Evolutionary conservation across 345 rosid genomes (phyloP).

Genomic region (Salix koriyanagi): DNA sequence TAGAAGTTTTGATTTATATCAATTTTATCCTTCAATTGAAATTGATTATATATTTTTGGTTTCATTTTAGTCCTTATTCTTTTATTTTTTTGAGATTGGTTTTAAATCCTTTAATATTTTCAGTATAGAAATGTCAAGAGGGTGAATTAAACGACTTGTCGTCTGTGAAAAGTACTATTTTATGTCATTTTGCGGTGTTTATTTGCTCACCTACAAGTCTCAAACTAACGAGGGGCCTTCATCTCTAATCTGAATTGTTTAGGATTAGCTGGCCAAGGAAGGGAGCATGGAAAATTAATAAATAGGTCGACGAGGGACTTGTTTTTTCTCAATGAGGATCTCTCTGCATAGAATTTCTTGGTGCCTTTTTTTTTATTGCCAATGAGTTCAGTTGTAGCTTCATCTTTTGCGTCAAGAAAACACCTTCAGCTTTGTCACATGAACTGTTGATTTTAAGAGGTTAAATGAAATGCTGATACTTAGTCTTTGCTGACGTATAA

Average conservation of each 20-base stretch:
- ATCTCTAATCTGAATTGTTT: background rate
- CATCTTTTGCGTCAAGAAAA: background rate
- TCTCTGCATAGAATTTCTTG: background rate
- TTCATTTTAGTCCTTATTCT: too few species aligned
- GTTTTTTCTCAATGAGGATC: background rate
- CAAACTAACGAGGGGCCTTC: background rate
- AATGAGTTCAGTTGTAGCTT: background rate
- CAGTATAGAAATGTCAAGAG: too few species aligned
- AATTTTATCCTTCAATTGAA: too few species aligned
- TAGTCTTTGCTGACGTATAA: constrained; percentile 2
- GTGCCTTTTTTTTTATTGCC: background rate
- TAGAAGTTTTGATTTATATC: too few species aligned
- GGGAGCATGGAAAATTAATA: background rate
- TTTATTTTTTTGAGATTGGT: too few species aligned
- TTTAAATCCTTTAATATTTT: too few species aligned
- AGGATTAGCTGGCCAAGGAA: background rate
- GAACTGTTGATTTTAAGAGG: background rate
- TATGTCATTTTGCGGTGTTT: too few species aligned
- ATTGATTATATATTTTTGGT: too few species aligned
- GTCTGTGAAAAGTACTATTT: too few species aligned
- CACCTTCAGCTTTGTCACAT: background rate
- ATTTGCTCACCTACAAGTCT: background rate
- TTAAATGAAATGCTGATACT: constrained; percentile 3
- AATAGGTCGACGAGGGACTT: background rate
- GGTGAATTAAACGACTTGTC: too few species aligned